Base-by-base conservation (phyloP, 1,284 basidiomycete species). In the Fistulina hepatica region DNA sequence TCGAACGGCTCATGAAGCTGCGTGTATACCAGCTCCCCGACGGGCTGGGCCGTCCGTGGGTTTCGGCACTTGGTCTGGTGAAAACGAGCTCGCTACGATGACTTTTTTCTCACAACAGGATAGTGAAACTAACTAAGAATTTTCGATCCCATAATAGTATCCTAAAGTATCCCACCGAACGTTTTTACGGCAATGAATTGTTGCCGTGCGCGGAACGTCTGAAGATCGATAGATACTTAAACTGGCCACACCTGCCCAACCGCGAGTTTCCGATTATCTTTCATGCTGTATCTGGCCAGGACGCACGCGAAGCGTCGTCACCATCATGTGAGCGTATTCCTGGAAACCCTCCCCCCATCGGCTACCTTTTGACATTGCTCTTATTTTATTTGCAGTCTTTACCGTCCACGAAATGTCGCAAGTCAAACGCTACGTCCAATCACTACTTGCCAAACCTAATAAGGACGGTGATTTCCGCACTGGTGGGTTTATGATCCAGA, bases 41-140 rank as follows among this genome's bases (percentile, higher is more conserved):
- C 34, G n/a, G 50, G 50, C 12, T 46, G 50, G 56, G 59, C 11
- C 49, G 59, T 9, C 67, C 64, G 72, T 72, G 50, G 36, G 60
- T 54, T 20, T 21, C 16, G 45, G 21, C 36, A 31, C 8, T 25
- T 19, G 25, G 26, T 36, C 9, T 22, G 12, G n/a, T 15, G 10
- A 7, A 8, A 7, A 19, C 36, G 5, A 2, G 6, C 15, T 30
- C 33, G 41, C 4, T 38, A 36, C 42, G 12, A 40, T 20, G 31
- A 5, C 23, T 34, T 11, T n/a, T 9, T 26, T 25, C n/a, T n/a
- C n/a, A n/a, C n/a, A n/a, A 8, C 36, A 78, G 76, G 3, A 63
- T 77, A 33, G 67, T 76, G 13, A 76, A 77, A 46, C 60, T 78
- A 6, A 51, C 70, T 33, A 67, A 71, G 49, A 76, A 77, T 53